Percentiles rank a stretch among this genome's conserved stretches.
Evolutionary conservation across 176 grass and related monocot genomes (phyloP).

Genomic region (Carex parvula): DNA sequence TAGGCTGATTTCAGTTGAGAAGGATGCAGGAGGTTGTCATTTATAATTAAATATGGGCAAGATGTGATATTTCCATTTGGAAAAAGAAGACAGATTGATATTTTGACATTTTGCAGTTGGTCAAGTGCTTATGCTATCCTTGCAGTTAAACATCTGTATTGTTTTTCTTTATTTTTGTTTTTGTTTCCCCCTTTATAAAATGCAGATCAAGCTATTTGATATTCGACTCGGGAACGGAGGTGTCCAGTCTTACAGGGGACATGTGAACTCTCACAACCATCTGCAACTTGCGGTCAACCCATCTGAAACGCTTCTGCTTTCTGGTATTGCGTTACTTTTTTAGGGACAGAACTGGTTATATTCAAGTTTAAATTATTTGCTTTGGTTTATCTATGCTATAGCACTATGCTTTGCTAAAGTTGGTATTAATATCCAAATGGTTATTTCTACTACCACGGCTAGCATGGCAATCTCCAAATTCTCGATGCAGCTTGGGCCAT

Average conservation of each 20-base stretch:
- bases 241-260: slow-evolving; percentile 73
- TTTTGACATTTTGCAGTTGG: too few species aligned
- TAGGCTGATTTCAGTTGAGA: background rate
- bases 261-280: slow-evolving; percentile 68
- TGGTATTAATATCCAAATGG: background rate
- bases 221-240: slow-evolving; percentile 58
- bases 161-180: too few species aligned
- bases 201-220: slow-evolving; percentile 94
- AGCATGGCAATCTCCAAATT: background rate
- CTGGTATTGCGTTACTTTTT: slow-evolving; percentile 44
- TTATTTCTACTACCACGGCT: background rate
- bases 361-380: background rate
- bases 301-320: slow-evolving; percentile 81
- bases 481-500: background rate
- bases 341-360: background rate
- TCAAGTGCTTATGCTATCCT: too few species aligned
- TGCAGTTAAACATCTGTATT: too few species aligned
- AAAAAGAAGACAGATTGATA: too few species aligned
- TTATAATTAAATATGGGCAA: background rate
- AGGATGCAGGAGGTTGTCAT: background rate
- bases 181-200: background rate
- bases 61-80: background rate
- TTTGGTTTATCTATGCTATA: slow-evolving; percentile 13
- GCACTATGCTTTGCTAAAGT: background rate
- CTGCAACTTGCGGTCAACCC: slow-evolving; percentile 73